Conservation (phyloP, 1,139 yeast genomes). For the Geotrichum fermentans region DNA sequence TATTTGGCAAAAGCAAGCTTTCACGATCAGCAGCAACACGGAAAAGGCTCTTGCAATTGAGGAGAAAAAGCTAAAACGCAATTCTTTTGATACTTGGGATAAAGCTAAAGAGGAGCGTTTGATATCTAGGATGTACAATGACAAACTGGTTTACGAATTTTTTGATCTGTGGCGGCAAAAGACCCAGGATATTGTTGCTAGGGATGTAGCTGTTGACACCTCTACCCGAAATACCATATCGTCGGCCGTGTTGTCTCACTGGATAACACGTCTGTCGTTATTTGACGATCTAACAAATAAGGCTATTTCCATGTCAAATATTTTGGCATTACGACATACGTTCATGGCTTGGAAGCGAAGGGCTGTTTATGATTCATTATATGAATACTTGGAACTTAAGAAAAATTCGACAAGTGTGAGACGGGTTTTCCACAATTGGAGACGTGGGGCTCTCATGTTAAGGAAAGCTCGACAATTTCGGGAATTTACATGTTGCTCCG, state of each 20-base stretch:
- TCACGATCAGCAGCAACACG: too few relatives aligned
- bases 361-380: not conserved
- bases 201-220: slow-evolving; percentile 14
- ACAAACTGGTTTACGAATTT: slow-evolving; percentile 9
- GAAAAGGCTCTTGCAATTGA: slow-evolving; percentile 1
- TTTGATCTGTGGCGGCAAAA: slow-evolving; percentile 17
- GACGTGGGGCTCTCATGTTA: slow-evolving; percentile 17
- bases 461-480: slow-evolving; percentile 26
- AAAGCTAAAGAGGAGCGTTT: slow-evolving; percentile 9
- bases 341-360: slow-evolving; percentile 1
- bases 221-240: not conserved
- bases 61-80: slow-evolving; percentile 7
- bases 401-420: not conserved
- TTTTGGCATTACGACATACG: not conserved
- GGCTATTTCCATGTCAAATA: slow-evolving; percentile 5
- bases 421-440: slow-evolving; percentile 22
- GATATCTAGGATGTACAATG: slow-evolving; percentile 4
- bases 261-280: slow-evolving; percentile 1
- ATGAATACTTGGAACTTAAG: not conserved
- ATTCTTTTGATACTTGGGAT: slow-evolving; percentile 6
- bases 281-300: not conserved
- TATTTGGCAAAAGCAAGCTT: not conserved
- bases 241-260: not conserved
- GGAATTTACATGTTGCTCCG: slow-evolving; percentile 19
- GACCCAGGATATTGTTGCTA: not conserved